Evolutionary conservation across 352 stramenopile genomes (phyloP), one percentile per base, ranked within the genome.

Genomic region (Globisporangium nodosum): DNA sequence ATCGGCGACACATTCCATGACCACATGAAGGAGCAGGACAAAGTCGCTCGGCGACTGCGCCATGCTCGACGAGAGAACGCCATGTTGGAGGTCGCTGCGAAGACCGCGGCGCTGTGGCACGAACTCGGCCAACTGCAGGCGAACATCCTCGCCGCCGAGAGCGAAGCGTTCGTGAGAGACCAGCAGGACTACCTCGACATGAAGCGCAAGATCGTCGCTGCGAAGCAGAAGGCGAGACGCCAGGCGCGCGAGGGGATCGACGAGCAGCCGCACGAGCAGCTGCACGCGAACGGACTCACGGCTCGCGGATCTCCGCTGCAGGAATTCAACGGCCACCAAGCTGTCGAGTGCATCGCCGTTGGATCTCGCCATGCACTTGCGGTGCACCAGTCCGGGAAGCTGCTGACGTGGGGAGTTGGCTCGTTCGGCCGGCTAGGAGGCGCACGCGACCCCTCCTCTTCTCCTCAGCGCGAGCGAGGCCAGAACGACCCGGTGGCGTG

Each of bases 401-500:
- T 93, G 20, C 77, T 80, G 31, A 73, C 76, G 0, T 93, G 83
- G 83, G 83, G 83, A 15, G 81, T 89, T 20, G 83, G 83, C 0
- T 80, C 78, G 0, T 93, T 87, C 33, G 81, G 81, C 3, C 71
- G 78, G 0, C 74, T 91, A 3, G 83, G 81, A 53, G 74, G 73
- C 2, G 51, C 49, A 46, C 68, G 30, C 56, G 65, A 65, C 31
- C 15, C 5, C 3, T 49, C 43, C 31, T 27, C 16, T 9, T 49
- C 43, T 27, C 43, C 8, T 31, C 49, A 27, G 30, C 52, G 58
- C 31, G 11, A 35, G 20, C 15, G 51, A 16, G 12, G 30, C 12
- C 51, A 75, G 16, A 58, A 76, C 47, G 69, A 79, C 13, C 56
- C 68, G 5, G 65, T 74, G 30, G 64, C 59, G 20, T 88, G 81